A percentile compares a stretch with the other conserved stretches of the same genome.
These are phyloP conservation scores for Rhodamnia rubescens DNA, from an alignment of 345 rosid species.

Conservation along the genomic window DNA sequence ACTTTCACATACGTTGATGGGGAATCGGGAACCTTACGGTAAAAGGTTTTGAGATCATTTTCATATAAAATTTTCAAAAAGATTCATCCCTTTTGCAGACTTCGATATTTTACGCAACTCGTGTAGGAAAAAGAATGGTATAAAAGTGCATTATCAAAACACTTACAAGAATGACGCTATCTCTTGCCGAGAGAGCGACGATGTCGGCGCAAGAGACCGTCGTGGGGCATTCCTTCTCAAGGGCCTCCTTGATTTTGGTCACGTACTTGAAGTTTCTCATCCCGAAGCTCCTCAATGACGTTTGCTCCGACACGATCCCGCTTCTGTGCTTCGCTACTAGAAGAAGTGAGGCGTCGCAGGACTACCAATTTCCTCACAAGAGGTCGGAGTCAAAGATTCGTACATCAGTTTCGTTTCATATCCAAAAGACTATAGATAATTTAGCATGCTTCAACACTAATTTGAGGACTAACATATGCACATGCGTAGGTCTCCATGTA, in stretches of 20 bases:
- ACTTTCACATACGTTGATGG: neutral
- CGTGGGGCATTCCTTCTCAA: conserved; percentile 55
- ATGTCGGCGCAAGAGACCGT: conserved; percentile 83
- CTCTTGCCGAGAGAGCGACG: conserved; percentile 77
- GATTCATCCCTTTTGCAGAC: neutral
- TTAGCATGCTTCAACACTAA: neutral
- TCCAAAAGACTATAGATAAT: neutral
- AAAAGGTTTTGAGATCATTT: neutral
- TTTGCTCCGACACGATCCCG: conserved; percentile 55
- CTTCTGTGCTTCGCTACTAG: conserved; percentile 24
- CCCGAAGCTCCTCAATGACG: conserved; percentile 58
- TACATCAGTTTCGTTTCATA: neutral
- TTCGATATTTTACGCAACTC: neutral
- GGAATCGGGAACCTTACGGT: neutral
- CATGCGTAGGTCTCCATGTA: too few species aligned
- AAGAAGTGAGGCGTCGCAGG: conserved; percentile 78
- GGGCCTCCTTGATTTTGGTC: conserved; percentile 52
- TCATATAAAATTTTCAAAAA: neutral
- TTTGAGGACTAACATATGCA: too few species aligned
- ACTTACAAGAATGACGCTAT: conserved; percentile 60
- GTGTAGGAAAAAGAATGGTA: too few species aligned
- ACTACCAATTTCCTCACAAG: conserved; percentile 10
- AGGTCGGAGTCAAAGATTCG: neutral
- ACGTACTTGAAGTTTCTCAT: conserved; percentile 87
- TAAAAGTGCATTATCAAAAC: too few species aligned